These are phyloP conservation scores for Epichloe gansuensis DNA, from an alignment of 2,329 filamentous ascomycete species.

Conservation along the genomic window DNA sequence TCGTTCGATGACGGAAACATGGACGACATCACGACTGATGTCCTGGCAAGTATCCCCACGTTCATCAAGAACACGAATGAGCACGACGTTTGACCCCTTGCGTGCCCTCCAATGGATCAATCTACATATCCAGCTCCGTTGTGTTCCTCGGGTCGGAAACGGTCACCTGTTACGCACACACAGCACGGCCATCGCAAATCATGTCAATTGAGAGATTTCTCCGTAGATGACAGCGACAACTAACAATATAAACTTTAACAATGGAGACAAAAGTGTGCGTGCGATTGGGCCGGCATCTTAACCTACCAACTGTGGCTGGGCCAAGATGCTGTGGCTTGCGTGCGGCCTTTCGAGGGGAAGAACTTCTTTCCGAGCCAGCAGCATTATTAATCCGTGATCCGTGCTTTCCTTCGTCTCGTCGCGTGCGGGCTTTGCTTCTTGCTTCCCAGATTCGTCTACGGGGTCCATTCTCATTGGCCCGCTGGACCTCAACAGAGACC, in stretches of 20 bases:
- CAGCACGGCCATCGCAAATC: no score
- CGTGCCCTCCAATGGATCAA: background rate
- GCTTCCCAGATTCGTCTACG: conserved; percentile 1
- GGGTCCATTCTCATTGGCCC: background rate
- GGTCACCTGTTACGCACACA: no score
- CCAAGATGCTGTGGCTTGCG: background rate
- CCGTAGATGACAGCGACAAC: no score
- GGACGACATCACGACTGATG: conserved; percentile 8
- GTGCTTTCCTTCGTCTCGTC: background rate
- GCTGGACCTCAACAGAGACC: background rate
- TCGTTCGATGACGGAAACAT: conserved; percentile 6
- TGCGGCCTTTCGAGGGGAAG: background rate
- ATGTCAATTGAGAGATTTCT: no score
- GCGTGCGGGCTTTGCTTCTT: background rate
- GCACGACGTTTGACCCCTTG: conserved; percentile 9
- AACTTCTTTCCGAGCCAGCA: no score
- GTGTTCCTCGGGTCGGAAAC: no score
- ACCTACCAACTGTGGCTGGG: background rate
- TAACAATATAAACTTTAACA: no score
- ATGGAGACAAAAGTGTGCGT: no score
- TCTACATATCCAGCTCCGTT: no score
- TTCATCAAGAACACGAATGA: conserved; percentile 6
- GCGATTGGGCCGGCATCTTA: no score
- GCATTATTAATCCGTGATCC: no score
- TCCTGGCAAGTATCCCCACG: conserved; percentile 12